Percentiles rank a stretch among this genome's conserved stretches.
These are phyloP conservation scores for Mycena vitilis DNA, from an alignment of 768 basidiomycete species.

Conservation along the genomic window DNA sequence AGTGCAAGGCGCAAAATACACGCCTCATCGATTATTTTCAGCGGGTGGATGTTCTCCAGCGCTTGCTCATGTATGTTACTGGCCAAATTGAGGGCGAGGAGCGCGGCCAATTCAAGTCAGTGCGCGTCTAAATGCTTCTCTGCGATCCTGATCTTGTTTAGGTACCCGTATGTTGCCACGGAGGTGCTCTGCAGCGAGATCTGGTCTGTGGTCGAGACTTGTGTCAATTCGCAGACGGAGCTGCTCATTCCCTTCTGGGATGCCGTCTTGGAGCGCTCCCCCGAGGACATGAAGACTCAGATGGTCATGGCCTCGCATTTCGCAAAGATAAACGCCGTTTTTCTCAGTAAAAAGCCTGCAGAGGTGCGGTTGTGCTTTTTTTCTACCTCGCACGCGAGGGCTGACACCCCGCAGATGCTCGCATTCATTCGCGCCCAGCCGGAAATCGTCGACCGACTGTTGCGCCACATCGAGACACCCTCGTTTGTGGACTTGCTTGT, in stretches of 20 bases:
- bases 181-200: slow-evolving; percentile 97
- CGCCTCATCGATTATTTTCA: slow-evolving; percentile 90
- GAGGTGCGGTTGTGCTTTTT: slow-evolving; percentile 66
- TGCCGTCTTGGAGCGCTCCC: slow-evolving; percentile 79
- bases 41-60: slow-evolving; percentile 82
- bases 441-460: slow-evolving; percentile 80
- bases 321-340: slow-evolving; percentile 91
- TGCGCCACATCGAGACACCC: slow-evolving; percentile 88
- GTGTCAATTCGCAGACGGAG: slow-evolving; percentile 75
- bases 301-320: slow-evolving; percentile 93
- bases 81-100: slow-evolving; percentile 88
- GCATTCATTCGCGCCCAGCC: slow-evolving; percentile 90
- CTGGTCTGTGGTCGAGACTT: slow-evolving; percentile 94
- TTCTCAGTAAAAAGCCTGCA: slow-evolving; percentile 87
- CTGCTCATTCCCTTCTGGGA: slow-evolving; percentile 94
- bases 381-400: slow-evolving; percentile 37
- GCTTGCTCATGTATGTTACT: slow-evolving; percentile 85
- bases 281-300: slow-evolving; percentile 89
- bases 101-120: slow-evolving; percentile 77
- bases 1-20: slow-evolving; percentile 95
- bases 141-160: slow-evolving; percentile 43
- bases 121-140: background rate
- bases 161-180: slow-evolving; percentile 93
- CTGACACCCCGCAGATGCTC: slow-evolving; percentile 76
- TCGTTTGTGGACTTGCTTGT: slow-evolving; percentile 93